Evolutionary conservation across 768 basidiomycete species (phyloP).

Genomic region (Leccinum longicurvipes): DNA sequence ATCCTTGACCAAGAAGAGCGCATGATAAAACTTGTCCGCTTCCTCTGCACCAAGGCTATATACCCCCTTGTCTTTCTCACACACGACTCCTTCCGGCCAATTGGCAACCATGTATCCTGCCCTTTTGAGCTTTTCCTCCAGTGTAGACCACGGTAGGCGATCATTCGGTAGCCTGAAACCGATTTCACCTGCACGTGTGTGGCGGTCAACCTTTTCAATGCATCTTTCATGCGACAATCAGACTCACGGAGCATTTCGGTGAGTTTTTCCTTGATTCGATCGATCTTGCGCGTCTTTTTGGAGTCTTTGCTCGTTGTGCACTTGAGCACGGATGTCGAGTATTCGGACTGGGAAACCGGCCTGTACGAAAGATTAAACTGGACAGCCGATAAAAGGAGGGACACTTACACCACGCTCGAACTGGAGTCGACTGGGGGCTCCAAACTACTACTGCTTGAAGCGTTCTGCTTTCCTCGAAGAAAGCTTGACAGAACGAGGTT

Average conservation of each 20-base stretch:
- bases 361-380: not conserved
- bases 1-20: not conserved
- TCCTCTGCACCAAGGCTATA: not conserved
- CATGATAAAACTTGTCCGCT: not conserved
- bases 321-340: not conserved
- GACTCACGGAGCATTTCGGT: conserved; percentile 10
- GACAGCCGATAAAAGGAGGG: not conserved
- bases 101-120: not conserved
- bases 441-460: not conserved
- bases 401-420: not conserved
- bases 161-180: not conserved
- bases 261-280: conserved; percentile 2
- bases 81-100: not conserved
- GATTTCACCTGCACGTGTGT: not conserved
- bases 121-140: not conserved
- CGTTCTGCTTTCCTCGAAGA: not conserved
- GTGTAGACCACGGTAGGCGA: not conserved
- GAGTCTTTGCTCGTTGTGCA: not conserved
- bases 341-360: accelerated
- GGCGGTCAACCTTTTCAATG: not conserved
- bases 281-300: not conserved
- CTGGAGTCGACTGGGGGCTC: not conserved
- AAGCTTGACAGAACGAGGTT: not conserved
- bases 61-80: not conserved
- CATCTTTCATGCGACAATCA: not conserved